Base-by-base conservation (phyloP, 1,139 yeast species). In the Entelexis paramagnoliae region DNA sequence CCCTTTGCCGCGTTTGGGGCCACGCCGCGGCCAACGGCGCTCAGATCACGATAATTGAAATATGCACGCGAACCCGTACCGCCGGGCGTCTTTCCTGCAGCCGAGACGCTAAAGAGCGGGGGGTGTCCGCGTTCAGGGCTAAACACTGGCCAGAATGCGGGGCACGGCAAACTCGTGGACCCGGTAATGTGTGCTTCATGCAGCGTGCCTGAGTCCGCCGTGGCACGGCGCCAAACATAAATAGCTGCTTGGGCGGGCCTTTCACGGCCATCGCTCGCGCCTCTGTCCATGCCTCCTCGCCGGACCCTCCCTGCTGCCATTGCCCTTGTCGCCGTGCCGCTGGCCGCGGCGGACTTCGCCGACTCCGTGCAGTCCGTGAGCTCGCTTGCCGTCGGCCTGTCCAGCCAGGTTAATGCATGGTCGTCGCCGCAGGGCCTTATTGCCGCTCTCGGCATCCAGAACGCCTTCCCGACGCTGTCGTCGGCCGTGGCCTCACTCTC, bases 401-500 rank as follows among this genome's bases (percentile, higher is more conserved):
- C 49, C 30, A 16, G 48, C 46, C 38, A 35, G 6, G 56, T 55
- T 43, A 22, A 26, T 20, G 52, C 50, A 49, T 55, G 54, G 54
- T 32, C 42, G 26, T 48, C 54, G n/a, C 48, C 22, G 16, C 42
- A 49, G 34, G 58, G 58, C 33, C 53, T 55, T 19, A 19, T 34
- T 13, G 54, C 52, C 24, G 58, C 58, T 26, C 52, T 55, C 19
- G 50, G 20, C 41, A 55, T 55, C 51, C 58, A 55, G 54, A 35
- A 46, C 36, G 38, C 48, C 6, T 55, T 49, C 51, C 49, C 42
- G 16, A 43, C 53, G 16, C 48, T 55, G 32, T 45, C 49, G 9
- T 20, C 33, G 4, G 55, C 55, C 16, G 57, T 55, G 9, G 28
- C 3, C 1, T 30, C 42, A 8, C 39, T 49, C 17, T 33, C 49